Conservation (phyloP, 805 yeast species). For the Cyberlindnera maritima region DNA sequence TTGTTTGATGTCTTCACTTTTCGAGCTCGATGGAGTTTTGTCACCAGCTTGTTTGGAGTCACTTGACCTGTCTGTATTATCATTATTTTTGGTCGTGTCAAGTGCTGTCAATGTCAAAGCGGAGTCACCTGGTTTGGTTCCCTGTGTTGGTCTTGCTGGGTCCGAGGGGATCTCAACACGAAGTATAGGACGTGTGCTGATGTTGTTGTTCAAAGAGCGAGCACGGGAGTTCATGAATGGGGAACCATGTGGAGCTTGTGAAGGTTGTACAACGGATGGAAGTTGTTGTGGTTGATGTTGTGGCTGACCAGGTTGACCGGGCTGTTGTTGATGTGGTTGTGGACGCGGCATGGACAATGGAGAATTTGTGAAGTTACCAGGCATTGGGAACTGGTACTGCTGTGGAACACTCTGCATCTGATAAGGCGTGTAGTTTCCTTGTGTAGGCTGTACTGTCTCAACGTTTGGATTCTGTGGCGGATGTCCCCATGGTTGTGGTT, state of each 20-base stretch:
- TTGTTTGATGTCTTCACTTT: conserved; percentile 16
- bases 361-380: conserved; percentile 5
- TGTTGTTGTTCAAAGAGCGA: conserved; percentile 23
- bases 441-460: conserved; percentile 9
- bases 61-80: conserved; percentile 6
- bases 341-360: conserved; percentile 7
- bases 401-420: conserved; percentile 5
- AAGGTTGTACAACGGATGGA: conserved; percentile 5
- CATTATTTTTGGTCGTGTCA: conserved; percentile 9
- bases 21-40: conserved; percentile 17
- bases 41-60: conserved; percentile 4
- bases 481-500: conserved; percentile 9
- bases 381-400: conserved; percentile 8
- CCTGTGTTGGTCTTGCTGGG: conserved; percentile 5
- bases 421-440: conserved; percentile 6
- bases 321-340: conserved; percentile 2
- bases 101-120: conserved; percentile 19
- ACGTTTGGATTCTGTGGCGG: conserved; percentile 5
- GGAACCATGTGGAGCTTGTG: conserved; percentile 3
- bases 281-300: conserved; percentile 7
- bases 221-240: conserved; percentile 21
- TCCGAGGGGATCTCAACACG: conserved; percentile 28
- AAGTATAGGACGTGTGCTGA: conserved; percentile 25
- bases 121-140: conserved; percentile 12
- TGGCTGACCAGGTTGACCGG: too few relatives aligned